phyloP scores from a whole-genome alignment of 176 grass and related monocot species.

The Themeda triandra region DNA sequence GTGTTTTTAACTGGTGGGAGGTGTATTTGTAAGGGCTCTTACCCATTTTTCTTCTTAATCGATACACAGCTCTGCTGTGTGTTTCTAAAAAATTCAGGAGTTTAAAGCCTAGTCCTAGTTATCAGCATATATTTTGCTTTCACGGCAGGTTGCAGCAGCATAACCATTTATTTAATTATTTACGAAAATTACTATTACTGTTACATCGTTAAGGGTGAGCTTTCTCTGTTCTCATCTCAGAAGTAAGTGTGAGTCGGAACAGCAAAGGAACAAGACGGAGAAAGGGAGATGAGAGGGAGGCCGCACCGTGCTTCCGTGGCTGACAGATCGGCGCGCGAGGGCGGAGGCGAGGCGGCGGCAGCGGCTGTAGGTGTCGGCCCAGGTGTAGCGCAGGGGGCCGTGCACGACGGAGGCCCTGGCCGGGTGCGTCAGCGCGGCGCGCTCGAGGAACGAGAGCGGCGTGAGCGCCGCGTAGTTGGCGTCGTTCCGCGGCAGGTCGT shows the following conservation, averaged over 20 bases:
- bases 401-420: conserved; percentile 61
- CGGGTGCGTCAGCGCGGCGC: conserved; percentile 79
- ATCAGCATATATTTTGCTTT: too few species aligned
- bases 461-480: conserved; percentile 91
- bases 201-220: background rate
- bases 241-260: background rate
- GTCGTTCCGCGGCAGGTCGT: conserved; percentile 75
- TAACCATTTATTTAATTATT: too few species aligned
- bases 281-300: background rate
- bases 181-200: background rate
- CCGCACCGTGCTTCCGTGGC: conserved; percentile 61
- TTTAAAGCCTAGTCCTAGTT: background rate
- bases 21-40: background rate
- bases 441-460: conserved; percentile 95
- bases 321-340: conserved; percentile 58
- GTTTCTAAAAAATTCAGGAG: background rate
- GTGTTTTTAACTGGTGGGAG: background rate
- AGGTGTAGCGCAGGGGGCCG: conserved; percentile 69
- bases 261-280: background rate
- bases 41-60: background rate
- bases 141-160: too few species aligned
- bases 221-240: background rate
- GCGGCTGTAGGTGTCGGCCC: conserved; percentile 83
- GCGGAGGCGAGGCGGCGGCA: conserved; percentile 90
- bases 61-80: too few species aligned